Base-by-base conservation (phyloP, 257 asterid genomes). In the Solanum medicagineum region DNA sequence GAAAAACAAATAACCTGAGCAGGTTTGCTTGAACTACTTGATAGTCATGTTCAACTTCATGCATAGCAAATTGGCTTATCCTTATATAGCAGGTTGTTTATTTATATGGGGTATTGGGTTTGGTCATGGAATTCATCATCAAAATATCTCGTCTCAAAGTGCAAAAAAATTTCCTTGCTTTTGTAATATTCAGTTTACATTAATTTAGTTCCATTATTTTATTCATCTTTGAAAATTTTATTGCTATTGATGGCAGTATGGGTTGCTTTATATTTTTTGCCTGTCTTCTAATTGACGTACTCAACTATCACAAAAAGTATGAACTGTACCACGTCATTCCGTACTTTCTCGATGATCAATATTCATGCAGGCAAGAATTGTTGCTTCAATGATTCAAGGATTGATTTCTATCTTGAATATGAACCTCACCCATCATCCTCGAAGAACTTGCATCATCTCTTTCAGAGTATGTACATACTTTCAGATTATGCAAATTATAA, bases 391-490 rank as follows among this genome's bases (percentile, higher is more conserved):
- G 88, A 91, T 93, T 93, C 98, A 7, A 93, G 96, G 85, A 91
- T 95, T 22, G 92, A 92, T 80, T 88, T 88, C 89, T 96, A 95
- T 89, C 99, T 96, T 36, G 95, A 92, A 85, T 92, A 90, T 13
- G 99, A 96, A 92, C 99, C 99, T 44, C 97, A 95, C 83, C 98
- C 98, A 81, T 87, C 99, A 84, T 96, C 98, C 84, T 81, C 97
- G 1, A 96, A 93, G 91, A 96, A 96, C 88, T 87, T 96, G 91
- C 90, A 92, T 85, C 99, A 95, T 89, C 97, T 96, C 77, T 96
- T 95, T 87, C 98, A 96, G 88, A 96, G 99, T 96, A 93, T 22
- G 92, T 84, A 66, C 87, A 90, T 60, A 36, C 84, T 10, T 77
- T 77, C 63, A 49, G 81, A 77, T 51, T 77, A 77, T 26, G n/a